These are phyloP conservation scores for Plasmodium billcollinsi DNA, from an alignment of 169 alveolate genomes.

Conservation along the genomic window DNA sequence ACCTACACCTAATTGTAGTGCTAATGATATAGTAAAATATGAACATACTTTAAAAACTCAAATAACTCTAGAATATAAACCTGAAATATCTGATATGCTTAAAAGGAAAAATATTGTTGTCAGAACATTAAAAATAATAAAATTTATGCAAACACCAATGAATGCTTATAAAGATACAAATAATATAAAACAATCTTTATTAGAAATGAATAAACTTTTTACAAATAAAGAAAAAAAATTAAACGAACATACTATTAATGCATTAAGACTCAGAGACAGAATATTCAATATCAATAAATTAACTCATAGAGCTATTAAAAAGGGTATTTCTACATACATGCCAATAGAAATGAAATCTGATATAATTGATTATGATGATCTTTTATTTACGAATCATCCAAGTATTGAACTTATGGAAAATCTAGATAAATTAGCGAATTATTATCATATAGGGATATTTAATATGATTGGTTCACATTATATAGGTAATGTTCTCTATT, in stretches of 20 bases:
- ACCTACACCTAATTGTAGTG: conserved; percentile 5
- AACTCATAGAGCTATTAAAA: background rate
- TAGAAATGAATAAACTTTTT: conserved; percentile 27
- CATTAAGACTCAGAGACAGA: background rate
- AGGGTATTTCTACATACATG: conserved; percentile 18
- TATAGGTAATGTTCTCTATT: conserved; percentile 8
- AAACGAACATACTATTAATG: background rate
- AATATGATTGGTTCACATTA: conserved; percentile 38
- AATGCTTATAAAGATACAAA: conserved; percentile 7
- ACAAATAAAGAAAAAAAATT: background rate
- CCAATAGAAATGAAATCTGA: conserved; percentile 3
- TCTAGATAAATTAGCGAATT: conserved; percentile 2
- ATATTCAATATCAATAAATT: background rate
- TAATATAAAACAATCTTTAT: conserved; percentile 17
- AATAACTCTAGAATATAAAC: conserved; percentile 12
- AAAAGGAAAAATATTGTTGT: conserved; percentile 31
- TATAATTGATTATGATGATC: conserved; percentile 9
- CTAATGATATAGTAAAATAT: conserved; percentile 53
- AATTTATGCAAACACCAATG: conserved; percentile 51
- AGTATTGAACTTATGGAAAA: conserved; percentile 25
- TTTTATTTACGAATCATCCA: conserved; percentile 35
- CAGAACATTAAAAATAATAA: conserved; percentile 52
- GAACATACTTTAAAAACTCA: conserved; percentile 36
- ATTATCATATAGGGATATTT: conserved; percentile 27
- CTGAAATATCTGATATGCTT: conserved; percentile 18